These are phyloP conservation scores for Dipodascopsis tothii DNA, from an alignment of 805 yeast species.

Conservation along the genomic window DNA sequence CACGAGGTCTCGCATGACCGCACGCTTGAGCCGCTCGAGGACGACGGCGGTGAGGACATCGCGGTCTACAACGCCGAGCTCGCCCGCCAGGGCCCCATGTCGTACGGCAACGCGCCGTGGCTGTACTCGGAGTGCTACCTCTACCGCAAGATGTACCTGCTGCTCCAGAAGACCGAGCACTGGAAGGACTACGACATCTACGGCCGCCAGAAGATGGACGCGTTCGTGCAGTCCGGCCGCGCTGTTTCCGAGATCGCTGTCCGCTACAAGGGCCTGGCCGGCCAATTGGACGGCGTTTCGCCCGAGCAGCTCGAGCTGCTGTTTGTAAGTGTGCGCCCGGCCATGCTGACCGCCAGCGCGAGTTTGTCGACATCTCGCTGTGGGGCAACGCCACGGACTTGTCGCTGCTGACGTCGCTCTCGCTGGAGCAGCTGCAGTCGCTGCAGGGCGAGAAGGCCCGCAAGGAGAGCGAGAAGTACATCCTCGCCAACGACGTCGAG, in stretches of 20 bases:
- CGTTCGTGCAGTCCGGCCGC: slow-evolving; percentile 63
- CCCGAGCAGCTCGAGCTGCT: slow-evolving; percentile 25
- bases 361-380: slow-evolving; percentile 76
- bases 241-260: slow-evolving; percentile 80
- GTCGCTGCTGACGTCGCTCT: slow-evolving; percentile 77
- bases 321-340: slow-evolving; percentile 19
- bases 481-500: slow-evolving; percentile 24
- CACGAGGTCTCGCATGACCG: slow-evolving; percentile 35
- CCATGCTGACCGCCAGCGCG: slow-evolving; percentile 52
- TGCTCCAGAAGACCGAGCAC: slow-evolving; percentile 29
- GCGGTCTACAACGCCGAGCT: slow-evolving; percentile 54
- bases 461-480: slow-evolving; percentile 28
- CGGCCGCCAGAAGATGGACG: slow-evolving; percentile 55
- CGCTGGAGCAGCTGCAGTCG: slow-evolving; percentile 76
- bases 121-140: slow-evolving; percentile 75
- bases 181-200: slow-evolving; percentile 69
- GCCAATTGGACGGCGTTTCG: slow-evolving; percentile 22
- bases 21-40: slow-evolving; percentile 40
- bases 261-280: slow-evolving; percentile 43
- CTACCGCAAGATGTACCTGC: slow-evolving; percentile 46
- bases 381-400: slow-evolving; percentile 99
- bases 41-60: slow-evolving; percentile 33
- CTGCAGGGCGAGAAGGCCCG: slow-evolving; percentile 87
- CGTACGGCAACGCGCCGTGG: slow-evolving; percentile 91
- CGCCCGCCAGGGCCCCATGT: slow-evolving; percentile 32